Evolutionary conservation across 306 rosid genomes (phyloP), one percentile per base, ranked within the genome.

Genomic region (Malus fusca): DNA sequence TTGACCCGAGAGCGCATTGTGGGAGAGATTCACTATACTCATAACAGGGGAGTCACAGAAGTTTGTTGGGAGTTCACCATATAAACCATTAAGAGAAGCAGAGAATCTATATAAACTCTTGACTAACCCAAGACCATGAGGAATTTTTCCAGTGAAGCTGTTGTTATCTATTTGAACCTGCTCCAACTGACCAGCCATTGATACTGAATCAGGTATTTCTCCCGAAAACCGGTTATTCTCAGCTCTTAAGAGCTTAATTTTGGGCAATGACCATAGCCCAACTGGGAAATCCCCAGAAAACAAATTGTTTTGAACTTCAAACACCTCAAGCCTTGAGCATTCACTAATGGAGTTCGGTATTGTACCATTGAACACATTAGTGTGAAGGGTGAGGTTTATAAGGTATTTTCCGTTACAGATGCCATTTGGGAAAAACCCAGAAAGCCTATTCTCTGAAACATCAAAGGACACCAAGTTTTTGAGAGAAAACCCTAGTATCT

Each of bases 1-100:
- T 71, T 75, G 74, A 77, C 99, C 97, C 48, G 91, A 95, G 76
- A 95, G 93, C 3, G 86, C 88, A 82, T 95, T 95, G 68, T 87
- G 96, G 58, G 98, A 95, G 77, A 95, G 88, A 30, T 95, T 95
- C 23, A 95, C 80, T 66, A 95, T 95, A 69, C 98, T 95, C 98
- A 95, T 92, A 67, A 90, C 90, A n/a, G 97, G 98, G 0, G 98
- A 95, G 69, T 92, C 97, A 79, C 98, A 95, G 73, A 95, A 92
- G 56, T 88, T 92, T 5, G 87, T 85, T 63, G 97, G 97, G 74
- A 95, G 80, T 75, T 89, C 87, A 79, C 97, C 99, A 78, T 89
- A 79, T 72, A 95, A 87, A 69, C 69, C 74, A 62, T 95, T 95
- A 12, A 92, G 85, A 19, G 99, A 92, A 4, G 97, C 99, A 35